These are phyloP conservation scores for Solanum medicagineum DNA, from an alignment of 257 asterid genomes.

Conservation along the genomic window DNA sequence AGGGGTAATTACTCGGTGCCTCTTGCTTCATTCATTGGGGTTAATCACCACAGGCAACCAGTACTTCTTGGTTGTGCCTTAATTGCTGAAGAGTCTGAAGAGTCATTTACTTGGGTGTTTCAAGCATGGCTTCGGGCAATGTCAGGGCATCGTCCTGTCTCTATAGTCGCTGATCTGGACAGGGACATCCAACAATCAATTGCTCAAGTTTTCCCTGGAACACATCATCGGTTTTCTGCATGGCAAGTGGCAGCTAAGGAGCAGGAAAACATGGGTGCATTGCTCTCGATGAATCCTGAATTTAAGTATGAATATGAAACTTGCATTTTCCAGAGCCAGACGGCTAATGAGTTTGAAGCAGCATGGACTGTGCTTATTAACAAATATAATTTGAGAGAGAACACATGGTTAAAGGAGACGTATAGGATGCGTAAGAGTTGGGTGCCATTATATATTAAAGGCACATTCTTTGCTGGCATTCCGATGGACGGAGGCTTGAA, in stretches of 20 bases:
- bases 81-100: slow-evolving; percentile 81
- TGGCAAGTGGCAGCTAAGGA: slow-evolving; percentile 67
- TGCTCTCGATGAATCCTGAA: slow-evolving; percentile 55
- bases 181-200: slow-evolving; percentile 49
- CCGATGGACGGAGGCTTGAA: slow-evolving; percentile 71
- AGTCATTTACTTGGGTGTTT: slow-evolving; percentile 84
- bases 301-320: slow-evolving; percentile 75
- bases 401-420: slow-evolving; percentile 75
- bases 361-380: slow-evolving; percentile 68
- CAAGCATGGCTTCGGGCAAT: slow-evolving; percentile 72
- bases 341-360: slow-evolving; percentile 66
- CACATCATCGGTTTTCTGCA: slow-evolving; percentile 73
- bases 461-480: slow-evolving; percentile 84
- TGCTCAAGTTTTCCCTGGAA: slow-evolving; percentile 58
- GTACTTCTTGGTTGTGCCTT: slow-evolving; percentile 92
- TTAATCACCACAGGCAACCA: slow-evolving; percentile 85
- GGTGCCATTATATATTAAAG: slow-evolving; percentile 63
- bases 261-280: slow-evolving; percentile 55
- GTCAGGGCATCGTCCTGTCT: slow-evolving; percentile 63
- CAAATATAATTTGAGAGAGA: slow-evolving; percentile 54
- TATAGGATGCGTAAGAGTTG: slow-evolving; percentile 66
- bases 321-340: slow-evolving; percentile 65
- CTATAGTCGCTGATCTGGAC: slow-evolving; percentile 85
- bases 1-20: slow-evolving; percentile 52
- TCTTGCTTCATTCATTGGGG: slow-evolving; percentile 77